Evolutionary conservation across 2,329 filamentous ascomycete species (phyloP).

Genomic region (Fusarium pininemorale): DNA sequence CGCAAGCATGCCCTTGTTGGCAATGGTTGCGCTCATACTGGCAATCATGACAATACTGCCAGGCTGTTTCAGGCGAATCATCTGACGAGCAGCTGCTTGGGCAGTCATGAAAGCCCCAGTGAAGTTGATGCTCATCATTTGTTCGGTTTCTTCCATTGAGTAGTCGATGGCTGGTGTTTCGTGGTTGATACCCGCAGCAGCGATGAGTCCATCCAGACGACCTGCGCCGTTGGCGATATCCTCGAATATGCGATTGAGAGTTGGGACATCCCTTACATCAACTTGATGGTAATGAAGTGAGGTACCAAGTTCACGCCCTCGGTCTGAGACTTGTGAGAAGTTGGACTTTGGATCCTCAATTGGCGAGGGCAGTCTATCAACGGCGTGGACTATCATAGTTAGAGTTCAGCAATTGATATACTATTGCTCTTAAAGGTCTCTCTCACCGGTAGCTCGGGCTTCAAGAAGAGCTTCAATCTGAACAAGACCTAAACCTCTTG

Average conservation of each 20-base stretch:
- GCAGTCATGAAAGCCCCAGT: constrained; percentile 88
- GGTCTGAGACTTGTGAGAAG: constrained; percentile 72
- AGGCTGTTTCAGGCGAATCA: constrained; percentile 65
- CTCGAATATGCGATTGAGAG: constrained; percentile 73
- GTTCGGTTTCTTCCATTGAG: constrained; percentile 75
- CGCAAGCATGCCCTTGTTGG: constrained; percentile 68
- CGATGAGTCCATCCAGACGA: constrained; percentile 81
- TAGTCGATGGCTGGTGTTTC: constrained; percentile 87
- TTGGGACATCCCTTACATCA: constrained; percentile 78
- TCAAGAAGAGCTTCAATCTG: constrained; percentile 83
- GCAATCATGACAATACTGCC: constrained; percentile 74
- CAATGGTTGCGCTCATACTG: constrained; percentile 75
- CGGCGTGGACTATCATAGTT: constrained; percentile 66
- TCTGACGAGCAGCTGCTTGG: constrained; percentile 84
- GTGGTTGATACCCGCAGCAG: constrained; percentile 78
- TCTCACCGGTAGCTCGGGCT: constrained; percentile 73
- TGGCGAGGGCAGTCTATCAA: constrained; percentile 70
- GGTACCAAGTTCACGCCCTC: constrained; percentile 72
- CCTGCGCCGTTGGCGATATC: constrained; percentile 75
- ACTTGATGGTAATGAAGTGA: constrained; percentile 78
- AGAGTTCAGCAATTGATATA: not conserved
- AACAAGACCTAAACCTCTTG: constrained; percentile 78
- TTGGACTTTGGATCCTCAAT: constrained; percentile 55
- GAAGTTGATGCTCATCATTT: constrained; percentile 85
- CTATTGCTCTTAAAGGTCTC: not conserved